Evolutionary conservation across 176 grass and related monocot genomes (phyloP), one percentile per base, ranked within the genome.

Genomic region (Sorghum bicolor): DNA sequence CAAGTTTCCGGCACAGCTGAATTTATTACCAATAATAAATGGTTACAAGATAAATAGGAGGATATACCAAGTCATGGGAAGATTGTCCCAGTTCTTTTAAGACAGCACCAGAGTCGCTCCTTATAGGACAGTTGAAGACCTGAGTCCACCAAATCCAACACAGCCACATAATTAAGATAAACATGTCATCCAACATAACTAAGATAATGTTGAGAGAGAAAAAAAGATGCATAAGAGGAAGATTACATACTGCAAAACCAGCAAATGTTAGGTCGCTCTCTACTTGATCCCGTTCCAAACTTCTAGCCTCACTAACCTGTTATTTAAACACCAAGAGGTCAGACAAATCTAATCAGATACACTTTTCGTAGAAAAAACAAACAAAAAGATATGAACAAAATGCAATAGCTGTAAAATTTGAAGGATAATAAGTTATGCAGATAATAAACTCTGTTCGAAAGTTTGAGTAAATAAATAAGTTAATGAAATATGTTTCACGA

Each of bases 91-190:
- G 60, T 90, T 99, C 93, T 30, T 70, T 74, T 83, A 99, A 89
- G 47, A 95, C 91, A 82, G 87, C 31, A 39, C 80, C 93, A 75
- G 96, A 99, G 78, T 99, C 96, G 17, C 72, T 87, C 83, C 96
- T 91, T 83, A 99, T 99, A 83, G 96, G 93, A 74, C 96, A 99
- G 43, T 94, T 99, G 45, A 99, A 99, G 72, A 99, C 93, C 96
- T 99, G 34, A 52, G n/a, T 84, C 67, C 53, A 78, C 25, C 67
- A 73, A 73, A 89, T 86, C 20, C 25, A 37, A 37, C 38, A 77
- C 13, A 77, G 13, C 20, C 26, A 65, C 40, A 34, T 63, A 74
- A 55, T 22, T 22, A 55, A 68, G n/a, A 53, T 39, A 83, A 53
- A 72, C 11, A 84, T 58, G 70, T 82, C 17, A 19, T 24, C 17